Evolutionary conservation across 768 basidiomycete genomes (phyloP), one percentile per base, ranked within the genome.

Genomic region (Lentinula boryana): DNA sequence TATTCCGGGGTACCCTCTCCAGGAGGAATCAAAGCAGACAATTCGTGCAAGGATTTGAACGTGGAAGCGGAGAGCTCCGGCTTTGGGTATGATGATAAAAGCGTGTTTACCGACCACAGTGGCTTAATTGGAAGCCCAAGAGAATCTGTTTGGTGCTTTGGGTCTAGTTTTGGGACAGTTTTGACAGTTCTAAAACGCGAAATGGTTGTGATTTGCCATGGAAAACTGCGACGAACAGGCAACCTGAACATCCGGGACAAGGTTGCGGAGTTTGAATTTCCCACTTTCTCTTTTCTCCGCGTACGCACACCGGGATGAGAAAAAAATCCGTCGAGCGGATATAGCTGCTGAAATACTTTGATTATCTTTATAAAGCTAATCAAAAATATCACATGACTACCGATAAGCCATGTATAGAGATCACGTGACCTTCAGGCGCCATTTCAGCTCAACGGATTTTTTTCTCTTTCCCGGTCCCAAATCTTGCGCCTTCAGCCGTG

Each of bases 101-200:
- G 80, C 52, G 86, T 75, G 66, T 86, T 80, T 51, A 94, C 86
- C 57, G 92, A 93, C 92, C 92, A 93, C 0, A 87, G 86, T 21
- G 91, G 86, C 49, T 74, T 71, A 0, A 77, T 60, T 5, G 91
- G 91, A 60, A 93, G 83, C 16, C 85, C 87, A 60, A 75, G 82
- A 4, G 78, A 71, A 65, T 92, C 89, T 1, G 79, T 79, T 55
- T 73, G 67, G 32, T 64, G 43, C 65, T 63, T 8, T 54, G 57
- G 12, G 61, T 60, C 44, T 27, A 18, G 6, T 59, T 16, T 49
- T 36, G 60, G 63, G 13, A 53, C 40, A 43, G 36, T 58, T 54
- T 44, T 63, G 58, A 49, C 32, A 56, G 57, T 32, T 49, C 40
- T 61, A 46, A 21, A 55, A 58, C 35, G 23, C 61, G 66, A 60